phyloP scores from a whole-genome alignment of 805 yeast genomes.

The Yarrowia porcina region DNA sequence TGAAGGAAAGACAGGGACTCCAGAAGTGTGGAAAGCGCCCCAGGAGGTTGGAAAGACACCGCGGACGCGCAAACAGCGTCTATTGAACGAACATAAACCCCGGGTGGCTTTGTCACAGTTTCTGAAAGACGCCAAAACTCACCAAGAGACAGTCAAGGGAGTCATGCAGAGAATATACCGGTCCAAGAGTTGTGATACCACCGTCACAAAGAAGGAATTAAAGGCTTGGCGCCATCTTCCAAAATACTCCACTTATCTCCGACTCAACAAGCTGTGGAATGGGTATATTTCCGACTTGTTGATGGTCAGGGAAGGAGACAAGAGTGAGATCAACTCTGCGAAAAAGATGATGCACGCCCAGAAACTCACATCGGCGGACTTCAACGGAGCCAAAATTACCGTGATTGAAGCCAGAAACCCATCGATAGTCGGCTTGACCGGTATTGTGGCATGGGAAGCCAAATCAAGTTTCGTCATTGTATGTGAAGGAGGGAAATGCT shows the following conservation, averaged over 20 bases:
- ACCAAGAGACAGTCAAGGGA: background rate
- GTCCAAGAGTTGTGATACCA: background rate
- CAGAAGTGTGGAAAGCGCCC: slow-evolving; percentile 26
- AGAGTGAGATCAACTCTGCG: background rate
- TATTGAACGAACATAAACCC: background rate
- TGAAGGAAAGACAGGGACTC: background rate
- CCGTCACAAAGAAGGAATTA: background rate
- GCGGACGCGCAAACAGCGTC: background rate
- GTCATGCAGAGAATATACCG: background rate
- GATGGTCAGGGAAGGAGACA: slow-evolving; percentile 28
- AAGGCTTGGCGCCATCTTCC: background rate
- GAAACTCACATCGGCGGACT: slow-evolving; percentile 70
- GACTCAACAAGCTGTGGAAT: slow-evolving; percentile 70
- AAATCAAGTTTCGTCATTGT: slow-evolving; percentile 67
- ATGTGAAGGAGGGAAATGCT: slow-evolving; percentile 41
- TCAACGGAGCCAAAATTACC: slow-evolving; percentile 66
- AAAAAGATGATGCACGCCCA: slow-evolving; percentile 28
- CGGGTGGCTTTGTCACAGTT: slow-evolving; percentile 1
- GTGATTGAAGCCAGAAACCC: slow-evolving; percentile 58
- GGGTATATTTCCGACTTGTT: slow-evolving; percentile 59
- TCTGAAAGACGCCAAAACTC: background rate
- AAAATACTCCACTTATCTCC: slow-evolving; percentile 48
- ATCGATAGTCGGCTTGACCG: slow-evolving; percentile 57
- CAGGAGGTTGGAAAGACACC: background rate
- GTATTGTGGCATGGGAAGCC: slow-evolving; percentile 83